Evolutionary conservation across 208 protist species (phyloP).

Genomic region (Leishmania major): DNA sequence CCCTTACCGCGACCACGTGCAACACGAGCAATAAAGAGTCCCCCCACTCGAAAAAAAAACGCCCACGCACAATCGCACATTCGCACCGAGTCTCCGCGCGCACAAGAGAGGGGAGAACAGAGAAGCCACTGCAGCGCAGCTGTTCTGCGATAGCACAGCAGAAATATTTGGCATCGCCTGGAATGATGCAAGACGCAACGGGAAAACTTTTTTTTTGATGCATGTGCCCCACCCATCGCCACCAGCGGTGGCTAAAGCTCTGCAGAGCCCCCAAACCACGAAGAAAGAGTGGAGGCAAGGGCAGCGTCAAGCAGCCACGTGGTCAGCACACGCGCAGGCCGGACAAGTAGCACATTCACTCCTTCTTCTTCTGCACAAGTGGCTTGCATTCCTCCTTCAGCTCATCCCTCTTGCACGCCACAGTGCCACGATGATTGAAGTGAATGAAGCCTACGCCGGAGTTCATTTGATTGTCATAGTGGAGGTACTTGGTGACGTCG

Average conservation of each 20-base stretch:
- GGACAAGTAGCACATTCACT: conserved; percentile 19
- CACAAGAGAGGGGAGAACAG: not conserved
- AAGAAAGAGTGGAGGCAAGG: not conserved
- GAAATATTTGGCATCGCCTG: not conserved
- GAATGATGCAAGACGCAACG: not conserved
- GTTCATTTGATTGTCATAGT: conserved; percentile 70
- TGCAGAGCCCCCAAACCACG: not conserved
- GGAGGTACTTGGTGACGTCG: conserved; percentile 56
- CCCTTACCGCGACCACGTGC: not conserved
- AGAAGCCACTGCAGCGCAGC: not conserved
- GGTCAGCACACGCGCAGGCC: not conserved
- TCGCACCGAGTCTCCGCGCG: not conserved
- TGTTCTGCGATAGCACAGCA: not conserved
- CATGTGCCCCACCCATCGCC: not conserved
- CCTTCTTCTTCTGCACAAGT: conserved; percentile 39
- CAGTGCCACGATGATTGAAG: conserved; percentile 86
- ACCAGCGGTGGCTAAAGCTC: not conserved
- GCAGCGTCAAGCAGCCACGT: not conserved
- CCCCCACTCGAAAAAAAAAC: not conserved
- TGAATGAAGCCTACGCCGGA: conserved; percentile 81
- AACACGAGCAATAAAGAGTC: not conserved
- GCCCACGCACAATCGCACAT: not conserved
- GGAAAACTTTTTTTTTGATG: not conserved
- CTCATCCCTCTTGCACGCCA: conserved; percentile 34
- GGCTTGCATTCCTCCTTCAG: conserved; percentile 41